phyloP scores from a whole-genome alignment of 306 rosid species.

The Lathyrus oleraceus region DNA sequence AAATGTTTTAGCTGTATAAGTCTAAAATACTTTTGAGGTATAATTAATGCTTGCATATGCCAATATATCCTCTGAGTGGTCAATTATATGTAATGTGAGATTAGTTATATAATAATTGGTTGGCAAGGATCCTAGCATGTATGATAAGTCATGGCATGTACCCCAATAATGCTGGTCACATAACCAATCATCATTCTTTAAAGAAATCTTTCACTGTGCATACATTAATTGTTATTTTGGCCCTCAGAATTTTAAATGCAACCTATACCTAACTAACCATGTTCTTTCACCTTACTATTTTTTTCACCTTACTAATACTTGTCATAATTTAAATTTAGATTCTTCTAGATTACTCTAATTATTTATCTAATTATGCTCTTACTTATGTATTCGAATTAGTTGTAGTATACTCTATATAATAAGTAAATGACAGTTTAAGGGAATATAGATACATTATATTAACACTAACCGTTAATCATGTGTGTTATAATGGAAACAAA shows the following conservation, averaged over 20 bases:
- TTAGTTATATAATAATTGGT: conserved; percentile 41
- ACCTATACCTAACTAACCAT: conserved; percentile 20
- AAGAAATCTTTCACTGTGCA: conserved; percentile 41
- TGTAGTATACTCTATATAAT: background rate
- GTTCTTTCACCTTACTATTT: background rate
- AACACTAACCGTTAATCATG: conserved; percentile 42
- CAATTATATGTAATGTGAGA: conserved; percentile 4
- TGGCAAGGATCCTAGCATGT: conserved; percentile 52
- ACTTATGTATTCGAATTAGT: conserved; percentile 24
- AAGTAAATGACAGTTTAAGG: conserved; percentile 16
- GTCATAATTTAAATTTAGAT: no score
- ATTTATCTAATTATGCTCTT: no score
- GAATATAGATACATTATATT: conserved; percentile 24
- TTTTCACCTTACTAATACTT: no score
- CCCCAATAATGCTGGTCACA: conserved; percentile 53
- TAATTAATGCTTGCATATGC: background rate
- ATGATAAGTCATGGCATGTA: conserved; percentile 57
- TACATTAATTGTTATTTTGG: conserved; percentile 32
- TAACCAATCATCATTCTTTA: conserved; percentile 36
- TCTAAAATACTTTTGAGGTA: no score
- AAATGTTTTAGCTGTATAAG: no score
- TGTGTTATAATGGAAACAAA: conserved; percentile 35
- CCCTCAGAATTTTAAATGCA: conserved; percentile 1
- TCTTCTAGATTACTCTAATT: no score
- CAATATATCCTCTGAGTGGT: background rate